Evolutionary conservation across 2,329 filamentous ascomycete species (phyloP).

Genomic region (Helotiales sp.): DNA sequence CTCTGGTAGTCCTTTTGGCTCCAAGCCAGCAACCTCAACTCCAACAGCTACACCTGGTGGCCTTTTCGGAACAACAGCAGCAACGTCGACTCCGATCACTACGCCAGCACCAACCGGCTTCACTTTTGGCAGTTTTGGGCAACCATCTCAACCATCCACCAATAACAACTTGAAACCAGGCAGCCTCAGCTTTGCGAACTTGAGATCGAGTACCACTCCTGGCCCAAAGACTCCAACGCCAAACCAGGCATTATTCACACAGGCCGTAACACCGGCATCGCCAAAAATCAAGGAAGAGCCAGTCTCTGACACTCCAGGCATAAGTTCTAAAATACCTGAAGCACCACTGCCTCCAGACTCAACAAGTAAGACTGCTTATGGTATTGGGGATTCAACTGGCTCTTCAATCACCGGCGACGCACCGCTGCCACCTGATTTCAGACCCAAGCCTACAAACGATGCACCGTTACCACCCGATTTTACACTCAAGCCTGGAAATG

Average conservation of each 20-base stretch:
- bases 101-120: slow-evolving; percentile 22
- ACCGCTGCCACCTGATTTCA: slow-evolving; percentile 43
- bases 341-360: slow-evolving; percentile 47
- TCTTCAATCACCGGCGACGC: slow-evolving; percentile 42
- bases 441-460: slow-evolving; percentile 29
- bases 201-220: slow-evolving; percentile 8
- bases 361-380: slow-evolving; percentile 37
- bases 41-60: slow-evolving; percentile 6
- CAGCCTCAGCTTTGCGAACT: slow-evolving; percentile 21
- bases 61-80: slow-evolving; percentile 22
- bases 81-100: slow-evolving; percentile 7
- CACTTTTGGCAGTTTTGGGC: slow-evolving; percentile 18
- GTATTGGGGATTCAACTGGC: slow-evolving; percentile 40
- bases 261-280: slow-evolving; percentile 18
- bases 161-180: slow-evolving; percentile 14
- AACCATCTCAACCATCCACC: slow-evolving; percentile 8
- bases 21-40: slow-evolving; percentile 10
- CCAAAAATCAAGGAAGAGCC: slow-evolving; percentile 32
- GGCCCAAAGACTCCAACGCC: slow-evolving; percentile 23
- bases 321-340: slow-evolving; percentile 30
- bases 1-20: slow-evolving; percentile 22
- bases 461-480: slow-evolving; percentile 44
- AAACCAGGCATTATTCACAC: slow-evolving; percentile 1
- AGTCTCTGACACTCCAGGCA: slow-evolving; percentile 16
- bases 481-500: slow-evolving; percentile 20